These are phyloP conservation scores for Pinus taeda DNA, from an alignment of 75 land plant species.

Conservation along the genomic window DNA sequence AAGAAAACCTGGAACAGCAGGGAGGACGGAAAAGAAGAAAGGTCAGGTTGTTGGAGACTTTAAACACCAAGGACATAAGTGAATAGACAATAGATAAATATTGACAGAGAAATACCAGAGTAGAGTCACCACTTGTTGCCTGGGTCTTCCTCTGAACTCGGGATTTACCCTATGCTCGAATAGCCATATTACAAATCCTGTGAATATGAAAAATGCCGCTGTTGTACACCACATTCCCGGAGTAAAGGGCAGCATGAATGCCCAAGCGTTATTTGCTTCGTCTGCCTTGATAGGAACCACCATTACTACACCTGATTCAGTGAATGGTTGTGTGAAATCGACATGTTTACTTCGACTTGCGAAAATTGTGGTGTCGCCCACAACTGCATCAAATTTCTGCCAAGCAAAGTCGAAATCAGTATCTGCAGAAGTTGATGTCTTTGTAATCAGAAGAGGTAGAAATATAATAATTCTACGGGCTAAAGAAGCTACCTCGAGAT, in stretches of 20 bases:
- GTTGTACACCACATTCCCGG: constrained; percentile 28
- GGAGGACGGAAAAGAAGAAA: background rate
- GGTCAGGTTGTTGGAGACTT: no score
- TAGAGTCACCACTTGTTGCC: no score
- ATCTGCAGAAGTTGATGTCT: background rate
- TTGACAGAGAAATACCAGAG: no score
- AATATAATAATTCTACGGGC: background rate
- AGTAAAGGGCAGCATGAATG: constrained; percentile 43
- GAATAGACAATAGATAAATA: no score
- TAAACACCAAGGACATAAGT: accelerated
- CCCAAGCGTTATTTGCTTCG: constrained; percentile 35
- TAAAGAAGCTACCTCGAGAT: constrained; percentile 18
- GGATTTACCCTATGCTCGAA: constrained; percentile 30
- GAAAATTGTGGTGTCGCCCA: constrained; percentile 55
- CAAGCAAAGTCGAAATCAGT: background rate
- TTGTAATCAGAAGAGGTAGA: background rate
- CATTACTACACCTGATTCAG: constrained; percentile 54
- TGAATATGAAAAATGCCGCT: background rate
- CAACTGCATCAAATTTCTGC: constrained; percentile 62
- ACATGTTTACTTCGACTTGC: constrained; percentile 35
- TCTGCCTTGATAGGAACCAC: constrained; percentile 25
- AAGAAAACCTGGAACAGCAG: constrained; percentile 5
- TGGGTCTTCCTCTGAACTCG: constrained; percentile 10
- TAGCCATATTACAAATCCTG: constrained; percentile 17
- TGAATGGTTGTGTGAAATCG: constrained; percentile 27